These are phyloP conservation scores for Aureobasidium sp. DNA, from an alignment of 2,329 filamentous ascomycete genomes.

Conservation along the genomic window DNA sequence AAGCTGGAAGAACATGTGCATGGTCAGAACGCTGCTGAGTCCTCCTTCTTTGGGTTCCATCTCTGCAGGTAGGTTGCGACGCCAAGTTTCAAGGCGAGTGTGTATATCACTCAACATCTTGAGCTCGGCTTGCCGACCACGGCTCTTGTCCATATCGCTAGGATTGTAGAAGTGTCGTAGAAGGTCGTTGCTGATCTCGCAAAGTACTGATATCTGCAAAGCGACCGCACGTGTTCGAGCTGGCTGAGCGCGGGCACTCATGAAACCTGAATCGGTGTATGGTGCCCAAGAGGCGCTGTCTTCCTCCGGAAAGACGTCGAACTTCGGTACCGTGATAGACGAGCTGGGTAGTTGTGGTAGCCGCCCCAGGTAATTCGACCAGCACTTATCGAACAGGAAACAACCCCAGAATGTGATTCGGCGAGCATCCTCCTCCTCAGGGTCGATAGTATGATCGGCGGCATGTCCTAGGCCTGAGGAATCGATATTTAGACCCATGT, in stretches of 20 bases:
- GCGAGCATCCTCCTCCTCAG: slow-evolving; percentile 80
- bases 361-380: slow-evolving; percentile 93
- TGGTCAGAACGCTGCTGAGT: slow-evolving; percentile 69
- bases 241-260: slow-evolving; percentile 64
- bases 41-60: slow-evolving; percentile 85
- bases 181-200: slow-evolving; percentile 89
- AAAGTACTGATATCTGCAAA: slow-evolving; percentile 71
- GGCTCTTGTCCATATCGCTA: slow-evolving; percentile 47
- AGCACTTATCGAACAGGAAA: slow-evolving; percentile 97
- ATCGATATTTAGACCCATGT: slow-evolving; percentile 85
- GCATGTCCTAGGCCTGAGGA: slow-evolving; percentile 53
- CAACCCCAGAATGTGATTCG: slow-evolving; percentile 96
- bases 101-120: slow-evolving; percentile 92
- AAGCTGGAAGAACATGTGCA: slow-evolving; percentile 97
- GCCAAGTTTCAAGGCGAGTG: slow-evolving; percentile 82
- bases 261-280: slow-evolving; percentile 75
- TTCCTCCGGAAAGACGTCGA: slow-evolving; percentile 83
- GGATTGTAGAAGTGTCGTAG: slow-evolving; percentile 80
- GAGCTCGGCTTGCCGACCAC: slow-evolving; percentile 72
- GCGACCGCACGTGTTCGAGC: slow-evolving; percentile 74
- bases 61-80: slow-evolving; percentile 71
- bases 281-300: slow-evolving; percentile 81
- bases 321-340: slow-evolving; percentile 76
- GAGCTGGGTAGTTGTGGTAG: slow-evolving; percentile 75
- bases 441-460: slow-evolving; percentile 53